Percentiles rank a stretch among this genome's conserved stretches.
Evolutionary conservation across 805 yeast species (phyloP).

Genomic region (Yamadazyma scolyti): DNA sequence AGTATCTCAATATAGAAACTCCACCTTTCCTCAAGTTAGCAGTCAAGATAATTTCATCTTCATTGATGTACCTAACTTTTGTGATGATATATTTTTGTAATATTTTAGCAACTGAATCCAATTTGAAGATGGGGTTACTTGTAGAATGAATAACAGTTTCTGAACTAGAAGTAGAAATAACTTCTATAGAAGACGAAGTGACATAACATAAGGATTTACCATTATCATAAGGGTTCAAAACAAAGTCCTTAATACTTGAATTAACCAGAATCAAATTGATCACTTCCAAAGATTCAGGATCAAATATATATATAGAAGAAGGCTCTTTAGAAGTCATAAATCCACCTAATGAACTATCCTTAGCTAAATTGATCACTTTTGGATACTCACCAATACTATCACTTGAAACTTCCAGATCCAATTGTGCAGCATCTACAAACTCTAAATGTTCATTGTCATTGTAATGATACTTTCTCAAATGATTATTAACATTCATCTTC

Average conservation of each 20-base stretch:
- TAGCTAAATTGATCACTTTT: constrained; percentile 56
- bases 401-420: constrained; percentile 39
- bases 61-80: constrained; percentile 40
- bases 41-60: constrained; percentile 27
- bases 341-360: constrained; percentile 61
- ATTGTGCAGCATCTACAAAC: constrained; percentile 57
- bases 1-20: constrained; percentile 46
- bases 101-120: constrained; percentile 15
- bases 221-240: constrained; percentile 53
- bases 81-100: constrained; percentile 30
- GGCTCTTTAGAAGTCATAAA: constrained; percentile 68
- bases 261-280: constrained; percentile 54
- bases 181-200: constrained; percentile 51
- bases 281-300: constrained; percentile 51
- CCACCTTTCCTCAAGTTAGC: constrained; percentile 27
- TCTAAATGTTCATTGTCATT: constrained; percentile 56
- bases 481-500: constrained; percentile 61
- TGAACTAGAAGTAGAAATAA: constrained; percentile 49
- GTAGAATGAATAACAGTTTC: constrained; percentile 39
- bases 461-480: constrained; percentile 63
- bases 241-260: constrained; percentile 57
- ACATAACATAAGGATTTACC: constrained; percentile 64
- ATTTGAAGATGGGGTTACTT: constrained; percentile 20
- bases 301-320: constrained; percentile 58
- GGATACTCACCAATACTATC: constrained; percentile 51